Conservation (phyloP, 768 basidiomycete genomes). For the Suillus occidentalis region DNA sequence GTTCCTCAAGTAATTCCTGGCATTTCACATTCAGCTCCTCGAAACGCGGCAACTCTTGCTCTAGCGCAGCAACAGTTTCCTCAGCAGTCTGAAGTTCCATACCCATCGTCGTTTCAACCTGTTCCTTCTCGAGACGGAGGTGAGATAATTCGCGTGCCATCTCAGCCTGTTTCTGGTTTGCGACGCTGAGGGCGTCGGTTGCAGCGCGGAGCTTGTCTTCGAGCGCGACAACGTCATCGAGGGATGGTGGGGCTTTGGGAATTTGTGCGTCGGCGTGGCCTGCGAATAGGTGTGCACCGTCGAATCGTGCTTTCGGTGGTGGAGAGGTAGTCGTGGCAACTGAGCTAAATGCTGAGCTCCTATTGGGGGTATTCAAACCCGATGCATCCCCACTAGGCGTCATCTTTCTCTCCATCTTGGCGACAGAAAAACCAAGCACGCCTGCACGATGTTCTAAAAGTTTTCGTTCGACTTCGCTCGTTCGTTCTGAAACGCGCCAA, state of each 20-base stretch:
- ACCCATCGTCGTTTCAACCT: slow-evolving; percentile 61
- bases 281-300: slow-evolving; percentile 83
- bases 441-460: slow-evolving; percentile 83
- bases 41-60: slow-evolving; percentile 53
- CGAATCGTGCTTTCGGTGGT: slow-evolving; percentile 60
- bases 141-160: slow-evolving; percentile 61
- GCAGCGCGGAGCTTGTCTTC: slow-evolving; percentile 68
- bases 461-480: slow-evolving; percentile 58
- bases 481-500: slow-evolving; percentile 63
- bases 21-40: slow-evolving; percentile 49
- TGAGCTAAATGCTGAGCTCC: slow-evolving; percentile 53
- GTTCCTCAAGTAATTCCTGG: slow-evolving; percentile 49
- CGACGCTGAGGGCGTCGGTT: slow-evolving; percentile 54
- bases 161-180: slow-evolving; percentile 62
- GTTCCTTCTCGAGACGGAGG: slow-evolving; percentile 65
- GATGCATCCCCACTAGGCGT: slow-evolving; percentile 38
- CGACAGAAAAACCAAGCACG: slow-evolving; percentile 72
- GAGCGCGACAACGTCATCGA: slow-evolving; percentile 48
- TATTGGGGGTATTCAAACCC: slow-evolving; percentile 52
- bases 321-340: slow-evolving; percentile 40
- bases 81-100: slow-evolving; percentile 68
- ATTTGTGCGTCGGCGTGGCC: slow-evolving; percentile 72
- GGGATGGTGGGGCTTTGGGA: slow-evolving; percentile 43
- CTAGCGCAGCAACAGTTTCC: slow-evolving; percentile 59
- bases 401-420: slow-evolving; percentile 61